Conservation (phyloP, 257 asterid species). For the Ehretia macrophylla region DNA sequence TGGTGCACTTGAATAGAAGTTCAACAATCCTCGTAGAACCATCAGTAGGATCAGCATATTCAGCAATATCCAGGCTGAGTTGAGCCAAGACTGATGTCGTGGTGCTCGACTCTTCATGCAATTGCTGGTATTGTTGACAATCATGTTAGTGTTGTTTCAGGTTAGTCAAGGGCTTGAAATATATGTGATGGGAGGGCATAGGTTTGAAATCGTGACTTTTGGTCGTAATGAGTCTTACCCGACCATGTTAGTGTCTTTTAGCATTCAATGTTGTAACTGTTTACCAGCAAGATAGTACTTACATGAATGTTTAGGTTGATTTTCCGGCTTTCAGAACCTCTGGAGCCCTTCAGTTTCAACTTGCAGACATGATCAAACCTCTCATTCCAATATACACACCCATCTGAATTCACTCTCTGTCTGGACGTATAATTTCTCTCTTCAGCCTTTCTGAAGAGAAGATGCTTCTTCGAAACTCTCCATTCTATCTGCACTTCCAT, state of each 20-base stretch:
- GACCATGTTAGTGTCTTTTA: no score
- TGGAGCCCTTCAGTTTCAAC: neutral
- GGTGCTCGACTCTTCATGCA: neutral
- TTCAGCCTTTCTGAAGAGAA: neutral
- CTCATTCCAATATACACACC: neutral
- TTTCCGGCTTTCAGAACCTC: neutral
- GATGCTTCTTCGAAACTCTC: neutral
- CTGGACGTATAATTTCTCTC: neutral
- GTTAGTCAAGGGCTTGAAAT: no score
- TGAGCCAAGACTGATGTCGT: neutral
- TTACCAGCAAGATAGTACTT: neutral
- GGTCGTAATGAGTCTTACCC: no score
- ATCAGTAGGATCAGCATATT: neutral
- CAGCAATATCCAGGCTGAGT: neutral
- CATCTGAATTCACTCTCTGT: neutral
- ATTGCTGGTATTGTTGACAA: neutral
- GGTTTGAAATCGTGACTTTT: no score
- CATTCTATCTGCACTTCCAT: neutral
- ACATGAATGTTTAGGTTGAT: neutral
- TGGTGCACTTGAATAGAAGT: neutral
- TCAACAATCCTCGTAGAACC: neutral
- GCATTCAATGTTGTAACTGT: neutral
- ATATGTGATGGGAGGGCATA: no score
- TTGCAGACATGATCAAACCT: neutral
- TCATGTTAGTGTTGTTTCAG: neutral